Base-by-base conservation (phyloP, 2,329 filamentous ascomycete genomes). In the Colletotrichum camelliae region DNA sequence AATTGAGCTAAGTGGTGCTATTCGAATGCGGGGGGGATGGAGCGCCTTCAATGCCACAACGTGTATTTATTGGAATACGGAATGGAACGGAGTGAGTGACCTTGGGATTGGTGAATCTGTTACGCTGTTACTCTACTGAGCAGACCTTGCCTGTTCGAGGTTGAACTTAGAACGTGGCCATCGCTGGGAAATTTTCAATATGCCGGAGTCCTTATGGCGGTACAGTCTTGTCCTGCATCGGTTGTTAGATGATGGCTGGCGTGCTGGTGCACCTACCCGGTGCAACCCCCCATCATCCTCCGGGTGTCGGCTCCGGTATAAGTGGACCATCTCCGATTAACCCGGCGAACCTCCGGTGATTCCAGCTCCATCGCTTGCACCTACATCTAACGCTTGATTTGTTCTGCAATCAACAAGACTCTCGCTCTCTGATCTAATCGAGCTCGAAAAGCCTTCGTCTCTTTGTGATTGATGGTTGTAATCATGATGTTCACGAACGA, bases 381-480 rank as follows among this genome's bases (percentile, higher is more conserved):
- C 37, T 39, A 39, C 37, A 39, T 39, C 37, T 15, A 16, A 39
- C 6, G 37, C 37, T 18, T 39, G 15, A 18, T 39, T 8, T 18
- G 15, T 9, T 39, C 37, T 39, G 15, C 1, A 43, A 43, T 10
- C 39, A n/a, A 10, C 8, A n/a, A 3, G 8, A 1, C 16, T 43
- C 18, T 43, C 39, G 2, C 2, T 43, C 5, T 4, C 4, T 7
- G 10, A n/a, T 1, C 0, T 4, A n/a, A 3, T 5, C 8, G 2
- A 43, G 18, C 16, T 8, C n/a, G 16, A 7, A 9, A 5, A n/a
- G 16, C 7, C 10, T 5, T 43, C 18, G 8, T 18, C 4, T 4
- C 7, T 43, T 16, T 7, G 39, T 43, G 16, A 5, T n/a, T 16
- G 7, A n/a, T 43, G 39, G 39, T 10, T 2, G 16, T 10, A 5